phyloP scores from a whole-genome alignment of 768 basidiomycete species.

The Trametes cingulata region DNA sequence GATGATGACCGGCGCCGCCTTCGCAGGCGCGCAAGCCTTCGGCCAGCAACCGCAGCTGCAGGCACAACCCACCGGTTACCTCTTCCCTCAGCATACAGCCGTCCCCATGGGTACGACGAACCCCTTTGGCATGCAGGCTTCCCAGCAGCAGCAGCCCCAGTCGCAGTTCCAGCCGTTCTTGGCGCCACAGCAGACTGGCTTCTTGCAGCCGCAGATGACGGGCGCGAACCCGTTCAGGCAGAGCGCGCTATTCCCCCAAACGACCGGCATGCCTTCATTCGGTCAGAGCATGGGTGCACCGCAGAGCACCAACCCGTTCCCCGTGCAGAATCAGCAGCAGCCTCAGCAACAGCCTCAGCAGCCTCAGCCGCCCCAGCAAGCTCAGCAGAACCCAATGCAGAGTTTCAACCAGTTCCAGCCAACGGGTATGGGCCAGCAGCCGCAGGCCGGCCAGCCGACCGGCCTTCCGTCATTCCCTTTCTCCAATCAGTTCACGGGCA shows the following conservation, averaged over 20 bases:
- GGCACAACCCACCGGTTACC: slow-evolving; percentile 50
- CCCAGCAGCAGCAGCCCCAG: slow-evolving; percentile 31
- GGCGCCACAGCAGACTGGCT: slow-evolving; percentile 51
- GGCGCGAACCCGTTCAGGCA: slow-evolving; percentile 56
- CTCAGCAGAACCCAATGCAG: slow-evolving; percentile 52
- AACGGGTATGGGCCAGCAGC: neutral
- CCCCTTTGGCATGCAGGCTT: slow-evolving; percentile 46
- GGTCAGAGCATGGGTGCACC: slow-evolving; percentile 8
- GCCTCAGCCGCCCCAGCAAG: slow-evolving; percentile 61
- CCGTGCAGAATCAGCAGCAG: slow-evolving; percentile 46
- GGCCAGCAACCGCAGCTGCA: slow-evolving; percentile 51
- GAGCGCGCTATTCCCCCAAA: slow-evolving; percentile 44
- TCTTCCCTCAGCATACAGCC: slow-evolving; percentile 46
- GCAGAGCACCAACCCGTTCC: slow-evolving; percentile 26
- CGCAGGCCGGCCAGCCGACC: slow-evolving; percentile 9
- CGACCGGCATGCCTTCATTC: slow-evolving; percentile 29
- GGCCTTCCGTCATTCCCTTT: slow-evolving; percentile 18
- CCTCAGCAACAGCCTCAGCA: slow-evolving; percentile 22
- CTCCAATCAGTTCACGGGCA: slow-evolving; percentile 12
- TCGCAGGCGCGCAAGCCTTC: slow-evolving; percentile 56
- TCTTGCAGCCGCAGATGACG: slow-evolving; percentile 50
- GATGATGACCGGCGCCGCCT: slow-evolving; percentile 32
- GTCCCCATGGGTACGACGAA: slow-evolving; percentile 42
- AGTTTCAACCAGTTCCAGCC: slow-evolving; percentile 44
- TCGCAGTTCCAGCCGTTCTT: slow-evolving; percentile 48